phyloP scores from a whole-genome alignment of 2,329 filamentous ascomycete species.

The Ophiostoma fasciatum region DNA sequence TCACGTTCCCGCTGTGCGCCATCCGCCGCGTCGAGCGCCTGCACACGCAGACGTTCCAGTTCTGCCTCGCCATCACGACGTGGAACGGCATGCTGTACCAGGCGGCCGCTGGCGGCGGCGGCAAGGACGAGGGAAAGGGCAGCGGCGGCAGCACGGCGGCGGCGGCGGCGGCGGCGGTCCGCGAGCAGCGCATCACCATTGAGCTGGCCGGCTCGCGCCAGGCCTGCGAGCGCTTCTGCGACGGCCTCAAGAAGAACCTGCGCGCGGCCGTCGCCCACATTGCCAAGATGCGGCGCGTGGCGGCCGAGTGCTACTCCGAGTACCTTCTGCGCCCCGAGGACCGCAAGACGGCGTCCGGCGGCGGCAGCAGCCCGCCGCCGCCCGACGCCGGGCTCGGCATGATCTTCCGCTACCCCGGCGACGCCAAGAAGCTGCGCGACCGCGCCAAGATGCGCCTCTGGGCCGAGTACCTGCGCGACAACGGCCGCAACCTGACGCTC shows the following conservation, averaged over 20 bases:
- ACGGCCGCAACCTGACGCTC: constrained; percentile 81
- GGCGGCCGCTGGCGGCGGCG: constrained; percentile 27
- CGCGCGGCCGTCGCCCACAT: constrained; percentile 79
- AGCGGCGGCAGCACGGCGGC: no score
- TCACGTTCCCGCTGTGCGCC: constrained; percentile 82
- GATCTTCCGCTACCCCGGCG: constrained; percentile 86
- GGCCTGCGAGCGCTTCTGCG: constrained; percentile 89
- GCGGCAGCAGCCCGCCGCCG: no score
- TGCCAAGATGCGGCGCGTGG: constrained; percentile 65
- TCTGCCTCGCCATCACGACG: constrained; percentile 85
- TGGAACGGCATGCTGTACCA: constrained; percentile 64
- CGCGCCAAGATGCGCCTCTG: constrained; percentile 94
- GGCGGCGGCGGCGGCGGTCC: constrained; percentile 18
- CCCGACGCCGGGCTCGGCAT: constrained; percentile 92
- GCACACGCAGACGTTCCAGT: constrained; percentile 81
- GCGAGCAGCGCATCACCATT: constrained; percentile 77
- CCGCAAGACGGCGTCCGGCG: constrained; percentile 43
- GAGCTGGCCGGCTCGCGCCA: constrained; percentile 80
- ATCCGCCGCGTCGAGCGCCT: constrained; percentile 85
- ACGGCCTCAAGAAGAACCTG: constrained; percentile 81
- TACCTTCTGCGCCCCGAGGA: constrained; percentile 54
- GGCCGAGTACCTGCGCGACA: constrained; percentile 92
- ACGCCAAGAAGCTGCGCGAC: constrained; percentile 84
- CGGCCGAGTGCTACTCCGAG: constrained; percentile 81
- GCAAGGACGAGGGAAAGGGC: constrained; percentile 23